Evolutionary conservation across 768 basidiomycete genomes (phyloP), one percentile per base, ranked within the genome.

Genomic region (Collybiopsis luxurians): DNA sequence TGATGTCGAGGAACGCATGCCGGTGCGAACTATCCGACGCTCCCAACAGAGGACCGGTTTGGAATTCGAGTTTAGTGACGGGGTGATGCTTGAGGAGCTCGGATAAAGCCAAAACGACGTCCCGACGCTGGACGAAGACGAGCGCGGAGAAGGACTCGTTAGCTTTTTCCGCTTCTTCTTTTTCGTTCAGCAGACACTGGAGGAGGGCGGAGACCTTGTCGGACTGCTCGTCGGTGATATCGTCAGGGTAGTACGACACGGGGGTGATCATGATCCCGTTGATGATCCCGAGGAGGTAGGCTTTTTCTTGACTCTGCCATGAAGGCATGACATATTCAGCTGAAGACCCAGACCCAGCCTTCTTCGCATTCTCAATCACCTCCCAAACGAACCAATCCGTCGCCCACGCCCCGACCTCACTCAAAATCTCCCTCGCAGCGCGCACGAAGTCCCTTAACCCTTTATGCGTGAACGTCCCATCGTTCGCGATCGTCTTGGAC

Each of bases 61-160:
- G 70, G 65, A 89, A 86, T 0, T 71, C 57, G 23, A 73, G 73
- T 38, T 73, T 71, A 31, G 83, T 85, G 21, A 69, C 69, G 15
- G 88, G 85, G 59, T 90, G 85, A 53, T 79, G 66, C 2, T 66
- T 67, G 24, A 95, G 74, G 10, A 93, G 66, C 60, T 86, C 81
- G 0, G 82, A 71, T 2, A 95, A 71, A 1, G 84, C 84, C n/a
- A 89, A 67, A 1, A 91, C 90, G 1, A 82, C 77, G 60, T 90
- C 87, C 2, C 92, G 84, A 24, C 89, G 82, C 39, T 86, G 82
- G 23, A 91, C 90, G 64, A 94, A 95, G 26, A 94, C 69, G 31
- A 94, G 79, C 1, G 84, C 80, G 54, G 85, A 90, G 65, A 87
- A 92, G 0, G 73, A 66, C 60, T 89, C 87, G 46, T 79, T 72